Evolutionary conservation across 345 rosid species (phyloP).

Genomic region (Garcia nutans): DNA sequence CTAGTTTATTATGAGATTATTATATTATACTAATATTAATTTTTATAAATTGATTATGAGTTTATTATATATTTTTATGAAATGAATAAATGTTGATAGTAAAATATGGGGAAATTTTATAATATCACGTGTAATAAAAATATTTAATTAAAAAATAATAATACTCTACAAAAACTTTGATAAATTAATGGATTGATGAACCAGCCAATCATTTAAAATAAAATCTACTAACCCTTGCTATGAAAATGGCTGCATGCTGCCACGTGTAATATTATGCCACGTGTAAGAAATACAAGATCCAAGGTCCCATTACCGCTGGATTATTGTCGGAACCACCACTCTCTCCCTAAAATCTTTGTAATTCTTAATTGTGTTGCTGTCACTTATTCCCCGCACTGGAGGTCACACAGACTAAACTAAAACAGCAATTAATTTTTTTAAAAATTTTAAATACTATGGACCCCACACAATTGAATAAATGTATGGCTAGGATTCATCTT

Average conservation of each 20-base stretch:
- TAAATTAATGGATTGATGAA: no score
- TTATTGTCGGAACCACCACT: slow-evolving; percentile 5
- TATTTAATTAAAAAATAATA: no score
- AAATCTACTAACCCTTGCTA: slow-evolving; percentile 16
- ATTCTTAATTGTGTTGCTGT: slow-evolving; percentile 11
- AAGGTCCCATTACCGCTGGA: not conserved
- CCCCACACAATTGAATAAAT: slow-evolving; percentile 27
- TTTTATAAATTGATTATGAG: no score
- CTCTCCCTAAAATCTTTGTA: no score
- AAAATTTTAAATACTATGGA: slow-evolving; percentile 12
- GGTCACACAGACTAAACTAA: slow-evolving; percentile 31
- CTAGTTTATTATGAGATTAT: no score
- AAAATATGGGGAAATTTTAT: no score
- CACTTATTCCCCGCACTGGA: slow-evolving; percentile 38
- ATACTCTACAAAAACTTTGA: no score
- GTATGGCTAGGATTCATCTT: slow-evolving; percentile 48
- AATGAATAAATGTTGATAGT: no score
- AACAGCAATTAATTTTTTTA: not conserved
- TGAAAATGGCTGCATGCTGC: slow-evolving; percentile 21
- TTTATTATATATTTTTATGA: no score
- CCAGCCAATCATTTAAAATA: not conserved
- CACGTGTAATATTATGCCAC: slow-evolving; percentile 50
- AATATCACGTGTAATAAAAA: no score
- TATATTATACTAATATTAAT: no score
- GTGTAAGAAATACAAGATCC: slow-evolving; percentile 1